These are phyloP conservation scores for Pholiota adiposa DNA, from an alignment of 1,284 basidiomycete genomes.

Conservation along the genomic window DNA sequence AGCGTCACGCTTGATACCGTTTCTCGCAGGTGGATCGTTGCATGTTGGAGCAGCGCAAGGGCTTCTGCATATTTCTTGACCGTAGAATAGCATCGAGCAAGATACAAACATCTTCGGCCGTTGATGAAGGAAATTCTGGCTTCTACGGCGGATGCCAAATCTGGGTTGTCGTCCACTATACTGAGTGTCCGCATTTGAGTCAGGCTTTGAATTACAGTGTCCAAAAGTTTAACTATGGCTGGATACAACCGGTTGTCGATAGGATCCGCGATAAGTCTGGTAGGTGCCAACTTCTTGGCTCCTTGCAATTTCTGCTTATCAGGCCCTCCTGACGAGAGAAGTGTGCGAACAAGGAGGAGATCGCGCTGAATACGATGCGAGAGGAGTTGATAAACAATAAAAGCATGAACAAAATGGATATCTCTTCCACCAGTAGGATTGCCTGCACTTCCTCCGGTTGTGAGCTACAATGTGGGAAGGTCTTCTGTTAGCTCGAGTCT, in stretches of 20 bases:
- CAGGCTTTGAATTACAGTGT: constrained; percentile 83
- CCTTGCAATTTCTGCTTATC: constrained; percentile 30
- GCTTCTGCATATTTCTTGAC: constrained; percentile 75
- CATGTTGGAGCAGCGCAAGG: constrained; percentile 69
- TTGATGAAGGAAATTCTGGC: constrained; percentile 76
- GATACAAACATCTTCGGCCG: constrained; percentile 69
- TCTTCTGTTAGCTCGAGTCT: background rate
- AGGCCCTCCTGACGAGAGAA: constrained; percentile 48
- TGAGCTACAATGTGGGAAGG: constrained; percentile 38
- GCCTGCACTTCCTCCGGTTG: constrained; percentile 42
- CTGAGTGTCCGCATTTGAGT: constrained; percentile 82
- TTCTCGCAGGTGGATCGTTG: constrained; percentile 73
- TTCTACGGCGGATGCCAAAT: constrained; percentile 78
- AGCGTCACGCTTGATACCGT: constrained; percentile 54
- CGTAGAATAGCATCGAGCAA: constrained; percentile 71
- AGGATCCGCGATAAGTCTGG: constrained; percentile 45
- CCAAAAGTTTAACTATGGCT: constrained; percentile 86
- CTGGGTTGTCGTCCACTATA: constrained; percentile 87
- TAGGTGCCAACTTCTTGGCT: constrained; percentile 14
- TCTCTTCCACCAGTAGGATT: constrained; percentile 59
- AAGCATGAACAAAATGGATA: constrained; percentile 84
- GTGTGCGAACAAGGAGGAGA: constrained; percentile 75
- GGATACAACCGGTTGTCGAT: constrained; percentile 76
- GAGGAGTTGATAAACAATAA: constrained; percentile 85
- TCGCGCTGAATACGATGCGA: constrained; percentile 88